Base-by-base conservation (phyloP, 2,329 filamentous ascomycete genomes). In the Colletotrichum euphorbiae region DNA sequence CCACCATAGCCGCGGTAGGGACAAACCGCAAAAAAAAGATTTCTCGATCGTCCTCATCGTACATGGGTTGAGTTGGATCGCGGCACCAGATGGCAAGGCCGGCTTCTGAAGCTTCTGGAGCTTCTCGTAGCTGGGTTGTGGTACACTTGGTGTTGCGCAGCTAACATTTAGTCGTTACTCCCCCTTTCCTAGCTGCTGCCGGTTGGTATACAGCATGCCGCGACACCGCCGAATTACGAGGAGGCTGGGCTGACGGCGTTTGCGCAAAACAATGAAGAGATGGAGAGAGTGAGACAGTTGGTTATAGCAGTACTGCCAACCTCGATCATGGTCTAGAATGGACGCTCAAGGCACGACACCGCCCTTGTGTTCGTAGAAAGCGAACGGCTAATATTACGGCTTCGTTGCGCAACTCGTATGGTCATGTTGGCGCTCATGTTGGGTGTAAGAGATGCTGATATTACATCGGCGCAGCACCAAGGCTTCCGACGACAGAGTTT, bases 401-500 rank as follows among this genome's bases (percentile, higher is more conserved):
- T 43, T 48, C 50, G 28, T 54, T 45, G 40, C 59, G 59, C 48
- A 45, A 52, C 46, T 19, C 54, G 36, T 62, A 28, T 48, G 50
- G 38, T 54, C 40, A 13, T 28, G 19, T 19, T 54, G 58, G 21
- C 38, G 38, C 12, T 13, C 11, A 45, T 54, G 38, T 62, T 50
- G 54, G 50, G 28, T 48, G 59, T 54, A 62, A 40, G 48, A 36
- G 28, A n/a, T 54, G 50, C 24, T 62, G 24, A 55, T 43, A 59
- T 63, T 52, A 57, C 60, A 43, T 64, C 21, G 15, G 59, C 36
- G 17, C 52, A 43, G 54, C 62, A 42, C 52, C 65, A 68, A 54
- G 52, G n/a, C 46, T 46, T 67, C 43, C 38, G 51, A 58, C n/a
- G 60, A 64, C 38, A 58, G 38, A 64, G 45, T 64, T 52, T 63